Evolutionary conservation across 177 flowering plant species (phyloP).

Genomic region (Tripterygium wilfordii): DNA sequence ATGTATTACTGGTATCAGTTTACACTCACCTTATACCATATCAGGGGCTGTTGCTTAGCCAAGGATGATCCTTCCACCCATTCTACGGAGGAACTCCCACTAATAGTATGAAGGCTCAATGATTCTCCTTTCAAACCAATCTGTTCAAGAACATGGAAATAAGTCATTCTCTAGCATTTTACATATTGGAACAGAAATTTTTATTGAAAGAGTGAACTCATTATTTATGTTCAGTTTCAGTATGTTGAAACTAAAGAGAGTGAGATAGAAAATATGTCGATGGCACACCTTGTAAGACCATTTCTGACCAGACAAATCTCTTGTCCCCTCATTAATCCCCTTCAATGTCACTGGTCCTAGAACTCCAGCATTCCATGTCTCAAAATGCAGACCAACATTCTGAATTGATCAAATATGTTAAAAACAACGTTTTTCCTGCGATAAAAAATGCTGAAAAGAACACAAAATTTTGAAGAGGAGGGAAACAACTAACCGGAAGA

Average conservation of each 20-base stretch:
- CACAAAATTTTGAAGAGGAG: not conserved
- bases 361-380: slow-evolving; percentile 80
- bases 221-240: no score
- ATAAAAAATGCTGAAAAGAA: not conserved
- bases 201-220: no score
- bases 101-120: slow-evolving; percentile 44
- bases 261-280: no score
- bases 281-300: slow-evolving; percentile 87
- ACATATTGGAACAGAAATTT: not conserved
- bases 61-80: slow-evolving; percentile 57
- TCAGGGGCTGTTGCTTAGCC: slow-evolving; percentile 60
- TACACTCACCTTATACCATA: slow-evolving; percentile 76
- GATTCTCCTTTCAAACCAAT: slow-evolving; percentile 76
- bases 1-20: no score
- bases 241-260: no score
- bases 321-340: slow-evolving; percentile 63
- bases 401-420: slow-evolving; percentile 13
- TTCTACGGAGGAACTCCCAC: slow-evolving; percentile 74
- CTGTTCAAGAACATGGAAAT: slow-evolving; percentile 26
- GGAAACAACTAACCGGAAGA: slow-evolving; percentile 62
- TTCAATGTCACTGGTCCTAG: slow-evolving; percentile 74
- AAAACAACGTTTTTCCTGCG: not conserved
- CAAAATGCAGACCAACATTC: slow-evolving; percentile 76
- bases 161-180: not conserved
- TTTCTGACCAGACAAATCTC: slow-evolving; percentile 57